phyloP scores from a whole-genome alignment of 768 basidiomycete species.

The Tylopilus vinaceipallidus region DNA sequence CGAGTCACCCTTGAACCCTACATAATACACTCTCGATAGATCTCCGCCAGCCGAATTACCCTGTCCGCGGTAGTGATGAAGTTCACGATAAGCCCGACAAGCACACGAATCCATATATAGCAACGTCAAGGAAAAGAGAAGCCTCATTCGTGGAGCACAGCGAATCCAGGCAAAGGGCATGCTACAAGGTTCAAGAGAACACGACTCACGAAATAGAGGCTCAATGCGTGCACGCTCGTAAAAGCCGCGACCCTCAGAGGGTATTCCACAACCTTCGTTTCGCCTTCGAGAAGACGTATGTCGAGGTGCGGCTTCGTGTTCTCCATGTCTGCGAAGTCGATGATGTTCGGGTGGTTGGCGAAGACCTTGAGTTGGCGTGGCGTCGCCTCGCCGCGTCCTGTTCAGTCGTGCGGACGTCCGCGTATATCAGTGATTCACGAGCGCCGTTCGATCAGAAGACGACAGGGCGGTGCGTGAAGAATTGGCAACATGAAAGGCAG shows the following conservation, averaged over 20 bases:
- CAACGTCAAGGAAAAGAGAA: constrained; percentile 18
- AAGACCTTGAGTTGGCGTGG: constrained; percentile 76
- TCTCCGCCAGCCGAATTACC: constrained; percentile 68
- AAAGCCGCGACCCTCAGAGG: constrained; percentile 76
- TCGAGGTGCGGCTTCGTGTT: constrained; percentile 66
- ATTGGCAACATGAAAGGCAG: constrained; percentile 4
- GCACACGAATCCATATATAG: constrained; percentile 17
- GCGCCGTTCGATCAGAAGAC: neutral
- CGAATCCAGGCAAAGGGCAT: constrained; percentile 17
- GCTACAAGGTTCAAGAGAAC: constrained; percentile 10
- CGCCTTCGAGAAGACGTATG: constrained; percentile 69
- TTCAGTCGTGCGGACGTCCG: constrained; percentile 3
- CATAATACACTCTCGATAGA: constrained; percentile 64
- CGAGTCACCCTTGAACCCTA: constrained; percentile 82
- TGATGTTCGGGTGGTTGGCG: constrained; percentile 69
- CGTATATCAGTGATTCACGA: constrained; percentile 4
- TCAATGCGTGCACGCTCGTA: constrained; percentile 67
- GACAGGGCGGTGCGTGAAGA: constrained; percentile 5
- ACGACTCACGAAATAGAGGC: constrained; percentile 74
- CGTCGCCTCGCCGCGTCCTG: constrained; percentile 75
- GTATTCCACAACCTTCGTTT: constrained; percentile 69
- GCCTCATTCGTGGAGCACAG: neutral
- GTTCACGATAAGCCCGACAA: constrained; percentile 14
- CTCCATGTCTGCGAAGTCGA: constrained; percentile 78
- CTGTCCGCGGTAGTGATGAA: constrained; percentile 35